Percentiles rank a stretch among this genome's conserved stretches.
phyloP scores from a whole-genome alignment of 139 green algal genomes.

The Chlamydomonas sp. region DNA sequence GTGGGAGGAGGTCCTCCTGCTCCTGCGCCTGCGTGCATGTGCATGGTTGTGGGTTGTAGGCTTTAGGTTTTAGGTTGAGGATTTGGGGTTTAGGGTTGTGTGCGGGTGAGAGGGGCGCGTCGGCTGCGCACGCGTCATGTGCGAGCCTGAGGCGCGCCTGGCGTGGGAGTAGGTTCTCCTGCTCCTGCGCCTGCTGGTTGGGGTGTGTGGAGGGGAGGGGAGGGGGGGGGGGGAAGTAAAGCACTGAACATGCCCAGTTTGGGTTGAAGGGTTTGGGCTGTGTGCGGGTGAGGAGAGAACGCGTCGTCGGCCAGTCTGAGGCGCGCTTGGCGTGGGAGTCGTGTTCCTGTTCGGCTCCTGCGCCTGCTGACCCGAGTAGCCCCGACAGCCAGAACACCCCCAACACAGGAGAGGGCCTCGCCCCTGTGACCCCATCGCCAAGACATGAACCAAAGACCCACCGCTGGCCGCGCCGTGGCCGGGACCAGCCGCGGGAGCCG shows the following conservation, averaged over 20 bases:
- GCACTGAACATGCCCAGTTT: no score
- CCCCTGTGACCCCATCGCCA: no score
- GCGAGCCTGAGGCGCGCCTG: slow-evolving; percentile 28
- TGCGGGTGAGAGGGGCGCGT: no score
- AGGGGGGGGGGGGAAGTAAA: neutral
- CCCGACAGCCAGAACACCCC: no score
- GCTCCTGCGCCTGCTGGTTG: neutral
- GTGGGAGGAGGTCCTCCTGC: slow-evolving; percentile 17
- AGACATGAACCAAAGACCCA: no score
- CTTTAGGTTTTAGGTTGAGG: neutral
- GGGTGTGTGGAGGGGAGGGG: neutral
- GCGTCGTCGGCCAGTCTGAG: slow-evolving; percentile 30
- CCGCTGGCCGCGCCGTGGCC: no score
- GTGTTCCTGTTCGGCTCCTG: slow-evolving; percentile 3
- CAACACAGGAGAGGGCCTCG: no score
- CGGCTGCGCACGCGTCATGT: slow-evolving; percentile 19
- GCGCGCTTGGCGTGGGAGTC: slow-evolving; percentile 25
- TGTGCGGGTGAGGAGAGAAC: no score
- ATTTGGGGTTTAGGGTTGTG: no score
- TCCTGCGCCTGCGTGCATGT: neutral
- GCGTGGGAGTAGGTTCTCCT: slow-evolving; percentile 20
- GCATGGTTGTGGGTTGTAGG: neutral
- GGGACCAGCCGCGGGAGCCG: no score
- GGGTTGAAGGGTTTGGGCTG: no score
- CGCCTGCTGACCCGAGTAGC: no score